A percentile compares a stretch with the other conserved stretches of the same genome.
These are phyloP conservation scores for Miscanthus lutarioriparius DNA, from an alignment of 176 grass and related monocot species.

Conservation along the genomic window DNA sequence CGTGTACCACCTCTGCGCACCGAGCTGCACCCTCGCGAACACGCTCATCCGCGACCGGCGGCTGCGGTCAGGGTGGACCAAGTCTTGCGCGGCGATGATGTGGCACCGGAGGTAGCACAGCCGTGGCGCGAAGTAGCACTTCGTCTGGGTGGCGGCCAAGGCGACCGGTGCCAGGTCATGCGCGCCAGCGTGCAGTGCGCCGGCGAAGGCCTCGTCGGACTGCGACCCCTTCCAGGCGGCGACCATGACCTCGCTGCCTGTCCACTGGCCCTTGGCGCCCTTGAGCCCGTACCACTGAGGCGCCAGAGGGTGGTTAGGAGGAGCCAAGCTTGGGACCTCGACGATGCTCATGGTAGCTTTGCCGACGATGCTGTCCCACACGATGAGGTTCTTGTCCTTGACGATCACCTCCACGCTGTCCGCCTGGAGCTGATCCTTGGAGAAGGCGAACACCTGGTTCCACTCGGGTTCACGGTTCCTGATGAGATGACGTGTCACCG, in stretches of 20 bases:
- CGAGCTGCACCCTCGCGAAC: slow-evolving; percentile 17
- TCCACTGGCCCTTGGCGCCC: not conserved
- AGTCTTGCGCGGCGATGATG: slow-evolving; percentile 39
- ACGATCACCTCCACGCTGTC: not conserved
- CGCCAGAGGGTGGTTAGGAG: not conserved
- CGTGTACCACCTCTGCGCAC: not conserved
- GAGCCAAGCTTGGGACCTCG: not conserved
- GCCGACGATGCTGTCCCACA: not conserved
- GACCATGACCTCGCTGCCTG: not conserved
- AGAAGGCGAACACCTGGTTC: slow-evolving; percentile 31
- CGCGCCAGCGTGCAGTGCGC: not conserved
- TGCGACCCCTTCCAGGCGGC: slow-evolving; percentile 25
- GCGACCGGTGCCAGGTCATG: not conserved
- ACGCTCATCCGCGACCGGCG: not conserved
- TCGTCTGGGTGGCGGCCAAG: slow-evolving; percentile 2
- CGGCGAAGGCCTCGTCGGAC: slow-evolving; percentile 20
- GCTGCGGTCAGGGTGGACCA: slow-evolving; percentile 11
- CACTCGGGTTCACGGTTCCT: not conserved
- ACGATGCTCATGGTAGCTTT: not conserved
- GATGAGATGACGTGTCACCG: not conserved
- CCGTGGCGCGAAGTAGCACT: slow-evolving; percentile 37
- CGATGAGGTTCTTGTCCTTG: not conserved
- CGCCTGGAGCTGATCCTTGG: not conserved
- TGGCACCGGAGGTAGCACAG: slow-evolving; percentile 50
- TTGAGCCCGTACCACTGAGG: not conserved